phyloP scores from a whole-genome alignment of 2,329 filamentous ascomycete genomes.

The Xylariales sp. region DNA sequence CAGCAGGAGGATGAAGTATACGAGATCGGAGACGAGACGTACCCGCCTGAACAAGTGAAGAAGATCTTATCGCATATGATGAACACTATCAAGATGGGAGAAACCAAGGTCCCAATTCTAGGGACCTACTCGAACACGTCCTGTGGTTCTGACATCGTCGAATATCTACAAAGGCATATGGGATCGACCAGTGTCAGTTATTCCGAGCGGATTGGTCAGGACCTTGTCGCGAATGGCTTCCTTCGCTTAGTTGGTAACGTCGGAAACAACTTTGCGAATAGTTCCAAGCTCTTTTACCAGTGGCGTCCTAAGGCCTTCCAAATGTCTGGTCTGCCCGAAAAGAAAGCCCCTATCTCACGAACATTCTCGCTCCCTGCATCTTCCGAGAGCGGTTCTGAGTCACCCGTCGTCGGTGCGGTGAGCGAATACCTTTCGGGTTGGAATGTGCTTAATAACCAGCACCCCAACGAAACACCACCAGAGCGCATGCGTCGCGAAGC shows the following conservation, averaged over 20 bases:
- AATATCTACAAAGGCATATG: constrained; percentile 93
- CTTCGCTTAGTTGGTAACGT: constrained; percentile 93
- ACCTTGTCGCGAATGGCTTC: constrained; percentile 87
- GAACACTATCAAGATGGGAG: constrained; percentile 84
- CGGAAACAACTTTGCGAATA: constrained; percentile 95
- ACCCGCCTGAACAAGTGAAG: constrained; percentile 87
- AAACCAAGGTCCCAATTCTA: constrained; percentile 94
- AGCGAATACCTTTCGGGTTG: constrained; percentile 91
- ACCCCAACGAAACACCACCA: constrained; percentile 92
- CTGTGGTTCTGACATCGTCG: constrained; percentile 90
- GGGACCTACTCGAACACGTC: constrained; percentile 96
- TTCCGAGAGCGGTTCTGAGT: constrained; percentile 72
- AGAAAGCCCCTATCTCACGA: constrained; percentile 78
- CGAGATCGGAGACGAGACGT: constrained; percentile 91
- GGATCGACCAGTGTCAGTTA: constrained; percentile 86
- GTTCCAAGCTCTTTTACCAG: constrained; percentile 96
- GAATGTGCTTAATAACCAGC: constrained; percentile 89
- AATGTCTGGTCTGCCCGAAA: constrained; percentile 86
- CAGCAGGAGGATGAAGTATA: constrained; percentile 79
- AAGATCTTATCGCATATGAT: constrained; percentile 89
- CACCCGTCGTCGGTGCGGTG: constrained; percentile 83
- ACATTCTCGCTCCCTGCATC: constrained; percentile 78
- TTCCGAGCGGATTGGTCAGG: constrained; percentile 93
- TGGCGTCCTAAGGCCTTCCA: constrained; percentile 95
- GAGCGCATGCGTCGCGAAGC: constrained; percentile 91